phyloP scores from a whole-genome alignment of 108 stramenopile species.

The Fistulifera solaris region DNA sequence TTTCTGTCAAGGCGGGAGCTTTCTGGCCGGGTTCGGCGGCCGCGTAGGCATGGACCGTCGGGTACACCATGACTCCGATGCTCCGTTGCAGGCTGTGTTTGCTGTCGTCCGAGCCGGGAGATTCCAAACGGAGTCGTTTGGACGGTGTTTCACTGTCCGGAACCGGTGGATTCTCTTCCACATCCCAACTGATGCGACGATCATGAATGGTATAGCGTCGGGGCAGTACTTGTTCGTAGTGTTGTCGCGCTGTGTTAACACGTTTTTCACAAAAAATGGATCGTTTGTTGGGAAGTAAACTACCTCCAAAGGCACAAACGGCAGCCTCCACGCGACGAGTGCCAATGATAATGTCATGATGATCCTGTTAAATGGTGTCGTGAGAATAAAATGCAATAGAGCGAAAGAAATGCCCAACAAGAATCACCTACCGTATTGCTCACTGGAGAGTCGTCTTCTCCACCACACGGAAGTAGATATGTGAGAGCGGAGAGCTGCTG shows the following conservation, averaged over 20 bases:
- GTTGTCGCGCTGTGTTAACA: neutral
- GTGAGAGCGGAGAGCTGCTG: conserved; percentile 5
- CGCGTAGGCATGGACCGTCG: conserved; percentile 65
- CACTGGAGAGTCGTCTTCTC: neutral
- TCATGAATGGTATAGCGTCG: conserved; percentile 51
- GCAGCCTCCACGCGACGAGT: conserved; percentile 48
- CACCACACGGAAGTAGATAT: conserved; percentile 1
- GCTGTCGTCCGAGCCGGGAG: neutral
- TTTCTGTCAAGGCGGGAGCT: conserved; percentile 55
- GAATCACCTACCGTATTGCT: too few species aligned
- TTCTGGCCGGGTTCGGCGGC: conserved; percentile 62
- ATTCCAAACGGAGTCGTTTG: neutral
- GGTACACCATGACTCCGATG: conserved; percentile 71
- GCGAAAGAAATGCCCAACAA: too few species aligned
- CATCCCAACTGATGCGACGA: conserved; percentile 60
- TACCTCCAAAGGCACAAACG: conserved; percentile 70
- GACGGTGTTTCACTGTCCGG: neutral
- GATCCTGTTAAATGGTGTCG: too few species aligned
- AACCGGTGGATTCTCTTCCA: conserved; percentile 45
- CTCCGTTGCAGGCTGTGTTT: conserved; percentile 53
- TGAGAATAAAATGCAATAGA: too few species aligned
- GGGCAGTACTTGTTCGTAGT: conserved; percentile 41
- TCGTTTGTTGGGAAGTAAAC: conserved; percentile 7
- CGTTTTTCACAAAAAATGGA: conserved; percentile 17
- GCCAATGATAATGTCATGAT: conserved; percentile 32